Evolutionary conservation across 2,329 filamentous ascomycete species (phyloP), one percentile per base, ranked within the genome.

Genomic region (Xylaria sp.): DNA sequence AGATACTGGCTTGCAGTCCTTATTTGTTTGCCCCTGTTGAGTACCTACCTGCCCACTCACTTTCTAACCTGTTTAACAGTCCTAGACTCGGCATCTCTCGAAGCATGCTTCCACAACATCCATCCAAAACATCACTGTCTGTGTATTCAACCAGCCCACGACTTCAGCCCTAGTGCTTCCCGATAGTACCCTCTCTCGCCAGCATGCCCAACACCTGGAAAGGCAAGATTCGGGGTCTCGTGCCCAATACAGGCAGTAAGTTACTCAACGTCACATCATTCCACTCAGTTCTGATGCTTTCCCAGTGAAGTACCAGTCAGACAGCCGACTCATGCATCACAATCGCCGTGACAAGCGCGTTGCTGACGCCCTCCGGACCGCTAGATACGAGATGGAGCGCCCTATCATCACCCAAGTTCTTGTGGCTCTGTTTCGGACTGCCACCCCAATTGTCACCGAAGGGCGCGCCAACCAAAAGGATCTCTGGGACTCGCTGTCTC

Each of bases 401-500:
- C 2, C 19, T 8, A 12, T 7, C 8, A 19, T 61, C 19, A 53
- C 58, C 30, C 3, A 36, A 3, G 19, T 61, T n/a, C 58, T 61
- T 39, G 47, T 30, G 6, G 24, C 53, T 21, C 47, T 65, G 56
- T 65, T 65, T 30, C 32, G 48, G 4, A 58, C 8, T 9, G 42
- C 42, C 4, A 17, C 42, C n/a, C 42, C 42, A 8, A 21, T 47
- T 9, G 42, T 47, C 6, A 17, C 17, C 1, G 21, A 30, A n/a
- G 32, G 19, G 2, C 56, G 30, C 36, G 39, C 27, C 34, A 24
- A 55, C 4, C n/a, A 17, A 5, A 39, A 60, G 36, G 47, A 54
- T 36, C 57, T 61, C 21, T 65, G 50, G 55, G 50, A 54, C 8
- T 17, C 27, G 5, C 63, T 65, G 9, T 14, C 50, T 27, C 27